Evolutionary conservation across 2,329 filamentous ascomycete genomes (phyloP), one percentile per base, ranked within the genome.

Genomic region (Hymenoscyphus linearis): DNA sequence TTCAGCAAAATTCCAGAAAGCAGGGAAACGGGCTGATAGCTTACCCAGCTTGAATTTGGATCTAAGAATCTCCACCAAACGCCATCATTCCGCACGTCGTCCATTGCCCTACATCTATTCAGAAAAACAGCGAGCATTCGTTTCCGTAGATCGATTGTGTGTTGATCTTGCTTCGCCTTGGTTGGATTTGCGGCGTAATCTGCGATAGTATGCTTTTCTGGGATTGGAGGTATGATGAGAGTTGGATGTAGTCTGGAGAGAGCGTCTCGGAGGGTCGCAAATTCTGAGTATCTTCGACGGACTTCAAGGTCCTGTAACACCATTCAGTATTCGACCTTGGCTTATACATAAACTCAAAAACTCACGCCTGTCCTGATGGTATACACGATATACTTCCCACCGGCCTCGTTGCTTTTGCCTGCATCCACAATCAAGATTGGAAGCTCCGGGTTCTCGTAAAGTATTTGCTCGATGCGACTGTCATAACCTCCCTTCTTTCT

Each of bases 41-140:
- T 63, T 85, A 96, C 92, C 95, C 95, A 99, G 84, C 95, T 98
- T 26, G 93, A 93, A 74, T 99, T 98, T 12, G 96, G 95, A 73
- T 99, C 95, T 36, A 99, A 81, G 72, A 99, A 99, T 67, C 92
- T 88, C 93, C 93, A 97, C 86, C 93, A 96, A 27, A 99, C 93
- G 2, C 93, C 93, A 72, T 99, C 95, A 63, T 92, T 90, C 58
- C 91, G 84, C 31, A 99, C 87, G 61, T 93, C 88, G 69, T 93
- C 90, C 93, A 98, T 98, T 65, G 86, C 85, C 66, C 93, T 85
- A 76, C 95, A 99, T 55, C 95, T 84, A 71, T 99, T 99, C 56
- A 99, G 75, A 70, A 99, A 99, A 0, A 98, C 95, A 4, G 90
- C 89, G 59, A 99, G 76, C 95, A 99, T 99, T 70, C 95, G 90